Conservation (phyloP, 345 rosid genomes). For the Microcos paniculata region DNA sequence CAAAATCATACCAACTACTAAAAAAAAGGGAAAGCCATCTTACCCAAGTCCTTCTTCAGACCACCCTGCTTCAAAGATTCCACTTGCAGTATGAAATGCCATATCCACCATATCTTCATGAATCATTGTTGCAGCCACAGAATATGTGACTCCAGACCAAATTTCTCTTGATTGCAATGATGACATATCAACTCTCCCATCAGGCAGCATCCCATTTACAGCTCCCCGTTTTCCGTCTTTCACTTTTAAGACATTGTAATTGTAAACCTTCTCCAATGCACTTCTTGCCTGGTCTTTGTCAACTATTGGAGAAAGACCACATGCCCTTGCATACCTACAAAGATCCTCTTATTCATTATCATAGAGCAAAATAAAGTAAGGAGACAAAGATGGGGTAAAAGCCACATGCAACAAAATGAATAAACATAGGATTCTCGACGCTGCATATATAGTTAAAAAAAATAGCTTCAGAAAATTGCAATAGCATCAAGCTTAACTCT, state of each 20-base stretch:
- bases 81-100: conserved; percentile 82
- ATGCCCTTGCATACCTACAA: conserved; percentile 81
- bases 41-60: conserved; percentile 85
- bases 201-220: conserved; percentile 90
- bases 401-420: background rate
- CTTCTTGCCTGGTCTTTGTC: conserved; percentile 64
- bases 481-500: background rate
- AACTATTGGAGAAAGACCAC: conserved; percentile 72
- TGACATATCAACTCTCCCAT: conserved; percentile 73
- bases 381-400: background rate
- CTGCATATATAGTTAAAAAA: background rate
- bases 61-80: conserved; percentile 80
- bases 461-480: background rate
- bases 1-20: background rate
- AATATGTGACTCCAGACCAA: conserved; percentile 96
- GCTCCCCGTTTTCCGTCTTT: conserved; percentile 86
- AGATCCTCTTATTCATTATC: background rate
- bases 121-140: conserved; percentile 86
- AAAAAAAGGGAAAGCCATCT: conserved; percentile 12
- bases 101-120: conserved; percentile 67
- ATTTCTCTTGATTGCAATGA: conserved; percentile 89
- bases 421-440: background rate
- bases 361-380: background rate
- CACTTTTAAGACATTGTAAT: conserved; percentile 75
- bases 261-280: conserved; percentile 73